Percentiles rank a stretch among this genome's conserved stretches.
Evolutionary conservation across 1,139 yeast genomes (phyloP).

Genomic region (Geotrichum klebahnii): DNA sequence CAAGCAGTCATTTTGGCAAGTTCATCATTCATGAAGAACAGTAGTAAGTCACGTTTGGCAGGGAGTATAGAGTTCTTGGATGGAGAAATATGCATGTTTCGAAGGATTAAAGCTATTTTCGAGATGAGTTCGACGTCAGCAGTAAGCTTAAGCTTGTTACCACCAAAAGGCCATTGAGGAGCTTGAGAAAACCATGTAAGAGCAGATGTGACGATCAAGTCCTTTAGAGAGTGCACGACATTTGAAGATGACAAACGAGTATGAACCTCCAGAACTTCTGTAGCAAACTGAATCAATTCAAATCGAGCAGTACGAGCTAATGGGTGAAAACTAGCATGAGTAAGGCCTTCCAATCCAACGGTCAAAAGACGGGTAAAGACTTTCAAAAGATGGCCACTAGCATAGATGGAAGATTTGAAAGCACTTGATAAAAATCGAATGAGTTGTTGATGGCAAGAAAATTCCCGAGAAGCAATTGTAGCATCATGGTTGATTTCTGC

Average conservation of each 20-base stretch:
- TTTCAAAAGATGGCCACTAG: slow-evolving; percentile 66
- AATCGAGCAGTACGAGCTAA: slow-evolving; percentile 70
- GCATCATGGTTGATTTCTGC: slow-evolving; percentile 55
- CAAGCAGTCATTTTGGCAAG: slow-evolving; percentile 68
- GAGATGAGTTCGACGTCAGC: slow-evolving; percentile 60
- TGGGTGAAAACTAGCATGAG: slow-evolving; percentile 73
- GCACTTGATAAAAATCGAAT: slow-evolving; percentile 70
- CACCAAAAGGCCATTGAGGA: slow-evolving; percentile 76
- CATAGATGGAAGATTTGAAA: slow-evolving; percentile 74
- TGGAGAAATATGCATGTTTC: slow-evolving; percentile 21
- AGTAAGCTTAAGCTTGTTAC: slow-evolving; percentile 65
- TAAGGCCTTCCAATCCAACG: slow-evolving; percentile 52
- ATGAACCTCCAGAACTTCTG: slow-evolving; percentile 61
- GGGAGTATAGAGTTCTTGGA: slow-evolving; percentile 7
- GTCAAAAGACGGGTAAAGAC: slow-evolving; percentile 61
- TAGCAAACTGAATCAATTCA: slow-evolving; percentile 65
- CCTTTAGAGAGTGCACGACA: slow-evolving; percentile 46
- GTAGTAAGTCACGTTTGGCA: slow-evolving; percentile 48
- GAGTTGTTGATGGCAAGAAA: slow-evolving; percentile 70
- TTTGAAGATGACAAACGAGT: slow-evolving; percentile 32
- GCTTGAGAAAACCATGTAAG: slow-evolving; percentile 73
- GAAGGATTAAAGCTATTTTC: slow-evolving; percentile 26
- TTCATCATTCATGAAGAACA: slow-evolving; percentile 71
- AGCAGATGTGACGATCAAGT: slow-evolving; percentile 58
- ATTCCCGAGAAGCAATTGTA: slow-evolving; percentile 45